phyloP scores from a whole-genome alignment of 2,329 filamentous ascomycete species.

The Piedraia hortae region DNA sequence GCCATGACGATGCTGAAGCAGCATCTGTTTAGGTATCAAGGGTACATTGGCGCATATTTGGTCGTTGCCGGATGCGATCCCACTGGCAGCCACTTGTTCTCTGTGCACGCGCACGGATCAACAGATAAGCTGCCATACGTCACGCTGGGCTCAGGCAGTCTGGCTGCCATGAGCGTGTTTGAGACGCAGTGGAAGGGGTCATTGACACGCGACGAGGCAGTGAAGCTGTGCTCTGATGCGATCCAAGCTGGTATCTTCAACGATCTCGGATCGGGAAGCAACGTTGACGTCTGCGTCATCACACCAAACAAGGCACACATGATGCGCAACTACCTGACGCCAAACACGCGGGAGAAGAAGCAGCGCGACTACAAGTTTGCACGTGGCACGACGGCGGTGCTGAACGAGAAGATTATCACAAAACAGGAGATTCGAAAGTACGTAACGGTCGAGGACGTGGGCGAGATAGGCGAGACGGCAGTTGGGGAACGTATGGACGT shows the following conservation, averaged over 20 bases:
- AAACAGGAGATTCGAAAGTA: conserved; percentile 87
- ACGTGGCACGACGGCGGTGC: conserved; percentile 74
- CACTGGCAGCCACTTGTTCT: conserved; percentile 84
- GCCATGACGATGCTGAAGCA: conserved; percentile 99
- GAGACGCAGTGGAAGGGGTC: conserved; percentile 79
- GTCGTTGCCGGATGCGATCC: conserved; percentile 93
- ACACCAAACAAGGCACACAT: conserved; percentile 84
- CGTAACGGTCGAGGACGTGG: conserved; percentile 58
- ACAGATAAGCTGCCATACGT: conserved; percentile 98
- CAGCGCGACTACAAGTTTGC: conserved; percentile 77
- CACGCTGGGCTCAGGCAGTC: conserved; percentile 88
- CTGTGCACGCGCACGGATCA: conserved; percentile 90
- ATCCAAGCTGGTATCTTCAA: conserved; percentile 97
- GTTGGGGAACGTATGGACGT: conserved; percentile 39
- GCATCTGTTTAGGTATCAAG: conserved; percentile 95
- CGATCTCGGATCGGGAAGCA: conserved; percentile 85
- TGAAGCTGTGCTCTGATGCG: conserved; percentile 57
- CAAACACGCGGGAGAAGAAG: conserved; percentile 77
- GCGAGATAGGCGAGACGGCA: conserved; percentile 32
- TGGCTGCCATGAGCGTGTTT: conserved; percentile 94
- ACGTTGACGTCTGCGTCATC: conserved; percentile 91
- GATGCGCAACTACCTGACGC: conserved; percentile 74
- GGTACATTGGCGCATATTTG: conserved; percentile 90
- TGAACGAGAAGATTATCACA: conserved; percentile 89
- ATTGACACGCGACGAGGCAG: conserved; percentile 51